Percentiles rank a stretch among this genome's conserved stretches.
Evolutionary conservation across 345 rosid species (phyloP).

Genomic region (Pelargonium nanum): DNA sequence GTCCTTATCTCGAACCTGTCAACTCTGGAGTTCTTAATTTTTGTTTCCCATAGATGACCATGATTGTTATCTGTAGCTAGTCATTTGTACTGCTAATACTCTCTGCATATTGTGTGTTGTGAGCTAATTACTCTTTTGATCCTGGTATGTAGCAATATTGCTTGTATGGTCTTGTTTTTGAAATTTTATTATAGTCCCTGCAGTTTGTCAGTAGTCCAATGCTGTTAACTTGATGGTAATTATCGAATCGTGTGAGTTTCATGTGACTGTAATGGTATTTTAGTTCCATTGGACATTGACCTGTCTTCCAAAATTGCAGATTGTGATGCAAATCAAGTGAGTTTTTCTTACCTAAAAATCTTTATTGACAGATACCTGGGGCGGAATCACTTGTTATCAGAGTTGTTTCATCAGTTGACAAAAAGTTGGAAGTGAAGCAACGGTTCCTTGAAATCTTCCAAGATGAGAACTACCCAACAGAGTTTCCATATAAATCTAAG

Average conservation of each 20-base stretch:
- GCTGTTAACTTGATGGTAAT: not conserved
- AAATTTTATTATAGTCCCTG: not conserved
- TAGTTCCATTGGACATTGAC: not conserved
- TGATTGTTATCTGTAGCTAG: too few relatives aligned
- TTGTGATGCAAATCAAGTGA: not conserved
- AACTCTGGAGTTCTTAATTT: too few relatives aligned
- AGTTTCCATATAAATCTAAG: constrained; percentile 94
- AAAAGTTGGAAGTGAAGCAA: constrained; percentile 92
- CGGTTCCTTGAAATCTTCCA: constrained; percentile 89
- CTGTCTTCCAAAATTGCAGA: not conserved
- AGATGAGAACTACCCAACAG: constrained; percentile 79
- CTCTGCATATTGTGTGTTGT: not conserved
- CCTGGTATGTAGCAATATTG: not conserved
- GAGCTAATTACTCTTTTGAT: not conserved
- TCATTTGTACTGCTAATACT: not conserved
- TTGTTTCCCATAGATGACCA: too few relatives aligned
- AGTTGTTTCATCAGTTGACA: constrained; percentile 98
- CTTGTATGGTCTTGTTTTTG: not conserved
- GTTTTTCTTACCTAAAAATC: constrained; percentile 4
- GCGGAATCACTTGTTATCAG: constrained; percentile 92
- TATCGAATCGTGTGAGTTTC: not conserved
- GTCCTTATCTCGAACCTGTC: too few relatives aligned
- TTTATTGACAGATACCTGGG: constrained; percentile 60
- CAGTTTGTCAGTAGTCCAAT: not conserved
- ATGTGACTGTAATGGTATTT: not conserved